These are phyloP conservation scores for Fusarium sp. DNA, from an alignment of 2,329 filamentous ascomycete species.

Conservation along the genomic window DNA sequence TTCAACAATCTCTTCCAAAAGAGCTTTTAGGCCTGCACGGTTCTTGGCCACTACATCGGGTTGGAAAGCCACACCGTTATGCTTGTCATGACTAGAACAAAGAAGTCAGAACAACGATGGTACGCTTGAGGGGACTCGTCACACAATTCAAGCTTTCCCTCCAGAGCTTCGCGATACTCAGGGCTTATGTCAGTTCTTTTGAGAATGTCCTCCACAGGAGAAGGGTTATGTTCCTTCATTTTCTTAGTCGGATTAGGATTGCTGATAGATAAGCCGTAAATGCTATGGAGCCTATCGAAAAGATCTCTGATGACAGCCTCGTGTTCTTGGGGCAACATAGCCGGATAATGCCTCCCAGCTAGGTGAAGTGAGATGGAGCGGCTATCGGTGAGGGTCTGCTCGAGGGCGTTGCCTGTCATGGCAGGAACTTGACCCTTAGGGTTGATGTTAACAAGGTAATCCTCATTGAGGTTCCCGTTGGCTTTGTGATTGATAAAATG, in stretches of 20 bases:
- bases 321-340: slow-evolving; percentile 15
- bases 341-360: slow-evolving; percentile 30
- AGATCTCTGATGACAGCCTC: slow-evolving; percentile 6
- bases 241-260: slow-evolving; percentile 23
- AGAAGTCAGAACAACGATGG: accelerated
- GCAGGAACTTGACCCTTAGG: slow-evolving; percentile 30
- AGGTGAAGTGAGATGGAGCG: slow-evolving; percentile 27
- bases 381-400: slow-evolving; percentile 26
- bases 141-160: slow-evolving; percentile 24
- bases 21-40: slow-evolving; percentile 2
- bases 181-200: slow-evolving; percentile 21
- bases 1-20: slow-evolving; percentile 16
- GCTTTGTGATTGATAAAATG: slow-evolving; percentile 23
- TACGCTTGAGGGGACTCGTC: background rate
- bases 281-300: slow-evolving; percentile 14
- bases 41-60: slow-evolving; percentile 20
- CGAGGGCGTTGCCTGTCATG: slow-evolving; percentile 20
- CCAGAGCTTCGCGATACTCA: slow-evolving; percentile 10
- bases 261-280: slow-evolving; percentile 25
- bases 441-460: slow-evolving; percentile 22
- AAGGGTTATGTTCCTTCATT: slow-evolving; percentile 23
- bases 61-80: slow-evolving; percentile 26
- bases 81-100: slow-evolving; percentile 12
- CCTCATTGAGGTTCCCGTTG: slow-evolving; percentile 16
- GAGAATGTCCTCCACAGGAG: slow-evolving; percentile 17